These are phyloP conservation scores for Beauveria sp. DNA, from an alignment of 2,329 filamentous ascomycete genomes.

Conservation along the genomic window DNA sequence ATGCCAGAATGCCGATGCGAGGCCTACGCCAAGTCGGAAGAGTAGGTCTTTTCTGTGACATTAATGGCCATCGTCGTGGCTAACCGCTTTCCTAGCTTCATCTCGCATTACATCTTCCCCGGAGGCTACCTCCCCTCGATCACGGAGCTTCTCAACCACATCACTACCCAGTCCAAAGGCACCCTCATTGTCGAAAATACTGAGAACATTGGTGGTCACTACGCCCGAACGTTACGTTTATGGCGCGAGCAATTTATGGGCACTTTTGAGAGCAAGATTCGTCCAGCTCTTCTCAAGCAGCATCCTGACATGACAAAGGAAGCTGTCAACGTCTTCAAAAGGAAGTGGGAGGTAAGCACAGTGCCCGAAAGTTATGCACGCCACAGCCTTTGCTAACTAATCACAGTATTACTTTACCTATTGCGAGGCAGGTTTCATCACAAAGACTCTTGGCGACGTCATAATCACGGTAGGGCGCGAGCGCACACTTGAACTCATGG, in stretches of 20 bases:
- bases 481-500: slow-evolving; percentile 59
- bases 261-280: slow-evolving; percentile 54
- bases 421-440: slow-evolving; percentile 65
- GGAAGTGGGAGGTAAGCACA: slow-evolving; percentile 58
- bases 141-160: slow-evolving; percentile 49
- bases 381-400: background rate
- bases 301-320: slow-evolving; percentile 52
- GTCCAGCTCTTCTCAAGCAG: slow-evolving; percentile 49
- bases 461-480: slow-evolving; percentile 64
- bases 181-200: slow-evolving; percentile 59
- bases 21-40: slow-evolving; percentile 57
- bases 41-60: slow-evolving; percentile 31
- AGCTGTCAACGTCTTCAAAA: slow-evolving; percentile 58
- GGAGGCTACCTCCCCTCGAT: slow-evolving; percentile 62
- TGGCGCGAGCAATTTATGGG: slow-evolving; percentile 61
- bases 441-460: slow-evolving; percentile 64
- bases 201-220: slow-evolving; percentile 68
- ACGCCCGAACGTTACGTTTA: slow-evolving; percentile 58
- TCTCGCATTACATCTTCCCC: slow-evolving; percentile 70
- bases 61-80: background rate
- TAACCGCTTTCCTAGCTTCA: slow-evolving; percentile 42
- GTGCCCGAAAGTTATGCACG: too few relatives aligned
- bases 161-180: slow-evolving; percentile 52
- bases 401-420: slow-evolving; percentile 65
- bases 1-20: slow-evolving; percentile 64